These are phyloP conservation scores for Colletotrichum ledebouriae DNA, from an alignment of 2,329 filamentous ascomycete genomes.

Conservation along the genomic window DNA sequence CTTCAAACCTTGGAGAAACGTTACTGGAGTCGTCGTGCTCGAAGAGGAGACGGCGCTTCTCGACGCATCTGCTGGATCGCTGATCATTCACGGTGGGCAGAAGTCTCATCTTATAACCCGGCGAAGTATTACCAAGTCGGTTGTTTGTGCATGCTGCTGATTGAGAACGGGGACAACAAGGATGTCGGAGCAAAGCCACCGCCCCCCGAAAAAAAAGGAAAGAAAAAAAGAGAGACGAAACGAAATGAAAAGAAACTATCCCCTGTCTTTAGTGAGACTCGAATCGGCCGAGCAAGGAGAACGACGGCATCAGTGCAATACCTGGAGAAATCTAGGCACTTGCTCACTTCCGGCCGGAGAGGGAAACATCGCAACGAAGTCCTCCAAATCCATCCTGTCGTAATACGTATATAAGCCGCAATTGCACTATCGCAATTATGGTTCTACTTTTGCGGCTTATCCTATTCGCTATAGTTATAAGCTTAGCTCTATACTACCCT, in stretches of 20 bases:
- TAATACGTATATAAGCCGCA: too few species aligned
- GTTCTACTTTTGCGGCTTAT: too few species aligned
- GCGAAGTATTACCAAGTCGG: too few species aligned
- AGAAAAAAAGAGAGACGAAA: not conserved
- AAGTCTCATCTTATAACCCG: not conserved
- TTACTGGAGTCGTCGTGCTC: not conserved
- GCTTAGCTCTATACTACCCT: too few species aligned
- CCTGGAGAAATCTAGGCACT: not conserved
- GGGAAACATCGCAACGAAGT: not conserved
- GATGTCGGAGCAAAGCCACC: not conserved
- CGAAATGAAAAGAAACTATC: too few species aligned
- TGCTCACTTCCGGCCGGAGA: not conserved
- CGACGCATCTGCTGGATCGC: slow-evolving; percentile 4
- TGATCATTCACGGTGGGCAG: slow-evolving; percentile 6
- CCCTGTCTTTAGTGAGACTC: too few species aligned
- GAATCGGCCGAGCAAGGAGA: too few species aligned
- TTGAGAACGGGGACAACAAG: too few species aligned
- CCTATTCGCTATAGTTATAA: too few species aligned
- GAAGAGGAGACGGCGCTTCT: not conserved
- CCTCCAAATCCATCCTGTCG: not conserved
- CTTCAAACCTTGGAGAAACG: slow-evolving; percentile 2
- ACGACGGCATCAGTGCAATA: too few species aligned
- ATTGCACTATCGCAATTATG: too few species aligned
- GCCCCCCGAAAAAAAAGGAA: not conserved
- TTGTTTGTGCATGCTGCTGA: too few species aligned